phyloP scores from a whole-genome alignment of 345 rosid species.

The Pistacia integerrima region DNA sequence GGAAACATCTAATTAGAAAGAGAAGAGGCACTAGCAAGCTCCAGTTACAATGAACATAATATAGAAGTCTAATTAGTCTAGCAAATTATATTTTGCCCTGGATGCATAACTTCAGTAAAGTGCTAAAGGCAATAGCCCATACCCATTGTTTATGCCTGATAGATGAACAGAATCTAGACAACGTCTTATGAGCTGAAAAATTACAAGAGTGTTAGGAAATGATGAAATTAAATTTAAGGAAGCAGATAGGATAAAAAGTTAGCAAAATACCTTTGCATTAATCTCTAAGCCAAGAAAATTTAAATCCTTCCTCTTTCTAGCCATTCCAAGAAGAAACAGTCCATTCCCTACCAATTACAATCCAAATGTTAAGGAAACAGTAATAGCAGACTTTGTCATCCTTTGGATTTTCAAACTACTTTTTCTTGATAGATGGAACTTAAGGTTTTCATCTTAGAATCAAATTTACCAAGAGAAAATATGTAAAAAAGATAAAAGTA shows the following conservation, averaged over 20 bases:
- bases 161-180: slow-evolving; percentile 48
- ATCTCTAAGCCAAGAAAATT: slow-evolving; percentile 76
- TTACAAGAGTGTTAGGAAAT: slow-evolving; percentile 3
- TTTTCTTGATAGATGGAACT: slow-evolving; percentile 6
- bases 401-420: background rate
- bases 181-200: slow-evolving; percentile 52
- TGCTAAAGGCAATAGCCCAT: slow-evolving; percentile 18
- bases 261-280: slow-evolving; percentile 51
- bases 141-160: slow-evolving; percentile 53
- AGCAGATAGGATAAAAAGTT: slow-evolving; percentile 6
- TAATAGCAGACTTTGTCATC: background rate
- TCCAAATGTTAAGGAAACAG: slow-evolving; percentile 10
- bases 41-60: background rate
- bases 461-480: background rate
- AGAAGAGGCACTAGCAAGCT: background rate
- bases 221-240: slow-evolving; percentile 13
- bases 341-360: slow-evolving; percentile 54
- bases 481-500: background rate
- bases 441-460: slow-evolving; percentile 4
- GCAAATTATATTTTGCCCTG: background rate
- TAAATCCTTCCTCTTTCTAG: slow-evolving; percentile 47
- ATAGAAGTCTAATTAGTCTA: slow-evolving; percentile 3
- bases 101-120: slow-evolving; percentile 1
- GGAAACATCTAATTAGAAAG: background rate
- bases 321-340: slow-evolving; percentile 62